phyloP scores from a whole-genome alignment of 108 stramenopile genomes.

The Fistulifera pelliculosa region DNA sequence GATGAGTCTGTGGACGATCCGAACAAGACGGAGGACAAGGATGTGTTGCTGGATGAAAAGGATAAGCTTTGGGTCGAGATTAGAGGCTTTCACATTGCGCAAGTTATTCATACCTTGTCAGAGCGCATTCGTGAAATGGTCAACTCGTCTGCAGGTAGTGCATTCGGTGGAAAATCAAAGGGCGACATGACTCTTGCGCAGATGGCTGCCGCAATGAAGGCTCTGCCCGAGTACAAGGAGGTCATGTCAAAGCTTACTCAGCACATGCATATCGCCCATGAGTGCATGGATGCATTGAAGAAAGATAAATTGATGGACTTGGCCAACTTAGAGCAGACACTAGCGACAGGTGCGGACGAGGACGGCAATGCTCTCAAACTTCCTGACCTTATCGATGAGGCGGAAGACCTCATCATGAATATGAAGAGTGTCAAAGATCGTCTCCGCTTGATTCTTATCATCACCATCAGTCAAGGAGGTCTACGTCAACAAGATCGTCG shows the following conservation, averaged over 20 bases:
- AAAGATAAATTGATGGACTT: conserved; percentile 61
- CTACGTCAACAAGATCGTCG: conserved; percentile 45
- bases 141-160: conserved; percentile 50
- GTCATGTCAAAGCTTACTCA: conserved; percentile 88
- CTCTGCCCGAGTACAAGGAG: conserved; percentile 90
- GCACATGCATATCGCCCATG: conserved; percentile 89
- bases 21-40: conserved; percentile 41
- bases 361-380: conserved; percentile 62
- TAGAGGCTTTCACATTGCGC: conserved; percentile 90
- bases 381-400: conserved; percentile 48
- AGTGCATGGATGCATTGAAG: conserved; percentile 86
- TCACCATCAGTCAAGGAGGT: conserved; percentile 77
- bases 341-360: conserved; percentile 86
- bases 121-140: conserved; percentile 68
- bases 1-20: conserved; percentile 41
- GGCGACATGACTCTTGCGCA: conserved; percentile 67
- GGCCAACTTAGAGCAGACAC: conserved; percentile 86
- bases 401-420: conserved; percentile 38
- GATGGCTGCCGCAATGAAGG: conserved; percentile 88
- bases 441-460: conserved; percentile 78
- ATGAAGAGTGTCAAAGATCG: conserved; percentile 44
- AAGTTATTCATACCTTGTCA: conserved; percentile 82
- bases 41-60: conserved; percentile 87
- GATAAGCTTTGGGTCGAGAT: conserved; percentile 95
- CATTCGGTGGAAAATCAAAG: conserved; percentile 16